Base-by-base conservation (phyloP, 768 basidiomycete species). In the Peribolospora baueri region DNA sequence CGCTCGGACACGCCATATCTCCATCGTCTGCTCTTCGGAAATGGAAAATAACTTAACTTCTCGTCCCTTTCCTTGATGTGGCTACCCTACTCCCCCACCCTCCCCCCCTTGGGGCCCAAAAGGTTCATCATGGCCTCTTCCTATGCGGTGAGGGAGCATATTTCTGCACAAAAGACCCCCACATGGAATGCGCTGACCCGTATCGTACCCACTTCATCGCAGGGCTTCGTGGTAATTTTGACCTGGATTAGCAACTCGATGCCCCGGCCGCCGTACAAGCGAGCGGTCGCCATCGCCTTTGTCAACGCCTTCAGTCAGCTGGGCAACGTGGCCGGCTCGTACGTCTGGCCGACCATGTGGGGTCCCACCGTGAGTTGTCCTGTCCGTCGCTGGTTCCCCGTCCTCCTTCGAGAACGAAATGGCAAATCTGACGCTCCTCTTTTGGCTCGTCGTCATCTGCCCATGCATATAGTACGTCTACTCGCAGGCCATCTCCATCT, bases 241-340 rank as follows among this genome's bases (percentile, higher is more conserved):
- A 5, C 58, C 14, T 68, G 68, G 76, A 69, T 74, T 53, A 72
- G 71, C 52, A 75, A 72, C 58, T 72, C 72, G 11, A 71, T 91
- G 68, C 76, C 84, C 38, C 76, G 76, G n/a, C 79, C 86, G 37
- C 74, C 84, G 4, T 77, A 80, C n/a, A 90, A 88, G 67, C 78
- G 86, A 4, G 82, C 86, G 3, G 80, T 87, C n/a, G 80, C 80
- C 9, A 71, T 91, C 50, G 86, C 84, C 2, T 68, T 83, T 57
- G 76, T 87, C 62, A 86, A 88, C 65, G 76, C 79, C 46, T 76
- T 84, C 63, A 80, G 80, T 7, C 79, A 84, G 62, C 71, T 84
- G 3, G 87, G 87, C 0, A 90, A 90, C 68, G 73, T 91, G 46
- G 69, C 78, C 47, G 86, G 86, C 58, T 79, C 84, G 71, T 88